Evolutionary conservation across 208 protist genomes (phyloP).

Genomic region (Kentomonas sorsogonicus): DNA sequence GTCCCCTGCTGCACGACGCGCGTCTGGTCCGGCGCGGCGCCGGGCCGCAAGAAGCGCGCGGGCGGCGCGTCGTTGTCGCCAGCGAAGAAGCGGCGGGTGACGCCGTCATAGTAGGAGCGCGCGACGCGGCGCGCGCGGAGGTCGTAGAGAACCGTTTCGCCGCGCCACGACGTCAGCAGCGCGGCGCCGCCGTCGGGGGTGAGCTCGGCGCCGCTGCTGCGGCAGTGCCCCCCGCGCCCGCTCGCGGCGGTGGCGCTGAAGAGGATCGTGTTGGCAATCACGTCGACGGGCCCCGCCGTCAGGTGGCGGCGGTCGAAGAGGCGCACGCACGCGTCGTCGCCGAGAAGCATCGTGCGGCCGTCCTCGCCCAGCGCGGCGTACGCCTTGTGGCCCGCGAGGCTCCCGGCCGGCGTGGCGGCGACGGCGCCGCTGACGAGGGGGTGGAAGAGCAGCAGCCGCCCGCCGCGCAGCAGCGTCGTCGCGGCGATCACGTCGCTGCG

Average conservation of each 20-base stretch:
- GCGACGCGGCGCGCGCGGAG: constrained; percentile 12
- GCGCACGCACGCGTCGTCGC: constrained; percentile 47
- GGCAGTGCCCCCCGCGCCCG: constrained; percentile 54
- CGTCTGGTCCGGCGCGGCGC: constrained; percentile 23
- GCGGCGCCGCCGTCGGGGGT: constrained; percentile 27
- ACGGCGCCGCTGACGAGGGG: constrained; percentile 71
- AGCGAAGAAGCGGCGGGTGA: constrained; percentile 47
- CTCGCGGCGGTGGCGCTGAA: constrained; percentile 30
- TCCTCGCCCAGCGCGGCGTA: constrained; percentile 54
- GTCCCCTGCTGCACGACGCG: constrained; percentile 53
- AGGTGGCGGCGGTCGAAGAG: constrained; percentile 62
- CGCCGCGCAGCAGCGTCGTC: constrained; percentile 40
- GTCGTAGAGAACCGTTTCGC: constrained; percentile 60
- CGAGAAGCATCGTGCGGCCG: constrained; percentile 45
- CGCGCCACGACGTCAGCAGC: constrained; percentile 57
- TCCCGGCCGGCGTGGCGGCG: constrained; percentile 40
- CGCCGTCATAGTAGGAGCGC: constrained; percentile 58
- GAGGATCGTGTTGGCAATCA: constrained; percentile 27
- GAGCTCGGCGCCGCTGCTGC: no score
- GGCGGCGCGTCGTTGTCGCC: constrained; percentile 53
- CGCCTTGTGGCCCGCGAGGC: constrained; percentile 29
- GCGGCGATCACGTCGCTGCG: constrained; percentile 56
- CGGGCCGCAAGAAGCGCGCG: constrained; percentile 52
- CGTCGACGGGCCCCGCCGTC: constrained; percentile 25
- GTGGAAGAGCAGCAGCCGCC: constrained; percentile 64